phyloP scores from a whole-genome alignment of 345 rosid genomes.

The Eucalyptus cloeziana region DNA sequence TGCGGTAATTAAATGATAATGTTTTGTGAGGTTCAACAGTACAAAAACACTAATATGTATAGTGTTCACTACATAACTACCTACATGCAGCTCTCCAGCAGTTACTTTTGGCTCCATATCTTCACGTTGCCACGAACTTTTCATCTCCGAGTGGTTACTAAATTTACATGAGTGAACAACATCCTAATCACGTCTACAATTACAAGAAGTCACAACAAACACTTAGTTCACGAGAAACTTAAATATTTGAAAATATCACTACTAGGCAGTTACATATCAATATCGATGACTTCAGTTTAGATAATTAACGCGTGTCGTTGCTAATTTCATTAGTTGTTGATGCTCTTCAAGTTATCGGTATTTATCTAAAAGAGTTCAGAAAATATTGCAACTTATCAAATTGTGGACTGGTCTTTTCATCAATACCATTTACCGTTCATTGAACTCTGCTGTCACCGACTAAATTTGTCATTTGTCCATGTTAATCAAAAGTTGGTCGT shows the following conservation, averaged over 20 bases:
- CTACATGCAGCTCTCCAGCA: background rate
- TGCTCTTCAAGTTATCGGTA: background rate
- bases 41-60: too few species aligned
- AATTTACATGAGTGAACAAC: background rate
- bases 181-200: too few species aligned
- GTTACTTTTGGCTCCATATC: background rate
- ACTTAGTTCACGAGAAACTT: background rate
- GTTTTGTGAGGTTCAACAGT: background rate
- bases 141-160: background rate
- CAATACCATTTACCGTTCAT: background rate
- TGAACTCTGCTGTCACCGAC: fast-evolving
- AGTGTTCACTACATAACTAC: too few species aligned
- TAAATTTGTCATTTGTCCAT: background rate
- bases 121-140: background rate
- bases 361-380: background rate
- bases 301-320: background rate
- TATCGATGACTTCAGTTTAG: background rate
- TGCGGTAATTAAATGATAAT: fast-evolving
- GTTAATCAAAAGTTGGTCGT: background rate
- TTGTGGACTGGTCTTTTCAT: background rate
- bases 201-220: background rate
- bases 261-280: background rate
- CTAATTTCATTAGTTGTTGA: background rate
- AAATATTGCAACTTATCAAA: background rate
- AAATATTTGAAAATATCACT: too few species aligned